A percentile compares a stretch with the other conserved stretches of the same genome.
Evolutionary conservation across 176 grass and related monocot species (phyloP).

Genomic region (Carex scoparia): DNA sequence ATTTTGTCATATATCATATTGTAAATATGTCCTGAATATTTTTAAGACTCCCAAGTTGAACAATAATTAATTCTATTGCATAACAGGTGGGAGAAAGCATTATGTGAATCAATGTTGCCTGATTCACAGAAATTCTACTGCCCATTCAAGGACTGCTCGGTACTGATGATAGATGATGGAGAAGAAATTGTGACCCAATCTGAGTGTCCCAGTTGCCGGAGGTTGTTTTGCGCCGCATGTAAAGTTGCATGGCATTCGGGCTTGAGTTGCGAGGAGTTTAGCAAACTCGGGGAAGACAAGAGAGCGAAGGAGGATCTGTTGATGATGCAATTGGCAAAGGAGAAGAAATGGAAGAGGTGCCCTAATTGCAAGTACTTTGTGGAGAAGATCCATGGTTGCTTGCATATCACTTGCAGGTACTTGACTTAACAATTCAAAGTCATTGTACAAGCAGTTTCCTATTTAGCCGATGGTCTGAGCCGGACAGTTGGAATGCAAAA

Average conservation of each 20-base stretch:
- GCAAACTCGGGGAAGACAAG: conserved; percentile 11
- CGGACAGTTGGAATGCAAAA: too few relatives aligned
- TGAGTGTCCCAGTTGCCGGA: conserved; percentile 51
- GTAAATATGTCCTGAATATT: conserved; percentile 19
- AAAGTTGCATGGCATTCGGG: conserved; percentile 54
- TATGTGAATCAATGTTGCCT: conserved; percentile 41
- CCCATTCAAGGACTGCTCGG: conserved; percentile 67
- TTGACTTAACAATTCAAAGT: background rate
- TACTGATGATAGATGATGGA: conserved; percentile 35
- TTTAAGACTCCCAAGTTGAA: conserved; percentile 9
- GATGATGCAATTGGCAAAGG: conserved; percentile 36
- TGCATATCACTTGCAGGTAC: conserved; percentile 62
- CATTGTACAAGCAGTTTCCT: too few relatives aligned
- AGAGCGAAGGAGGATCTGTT: conserved; percentile 35
- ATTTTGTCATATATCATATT: background rate
- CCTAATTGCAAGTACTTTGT: conserved; percentile 50
- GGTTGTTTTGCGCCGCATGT: conserved; percentile 55
- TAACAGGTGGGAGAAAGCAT: conserved; percentile 43
- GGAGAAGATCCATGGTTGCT: conserved; percentile 42
- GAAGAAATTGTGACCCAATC: conserved; percentile 7
- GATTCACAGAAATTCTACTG: conserved; percentile 34
- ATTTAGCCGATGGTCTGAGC: too few relatives aligned
- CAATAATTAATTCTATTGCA: conserved; percentile 10
- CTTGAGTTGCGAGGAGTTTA: conserved; percentile 38
- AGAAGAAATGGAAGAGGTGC: conserved; percentile 48